Conservation (phyloP, 164 flowering plant genomes). For the Buxus sempervirens region DNA sequence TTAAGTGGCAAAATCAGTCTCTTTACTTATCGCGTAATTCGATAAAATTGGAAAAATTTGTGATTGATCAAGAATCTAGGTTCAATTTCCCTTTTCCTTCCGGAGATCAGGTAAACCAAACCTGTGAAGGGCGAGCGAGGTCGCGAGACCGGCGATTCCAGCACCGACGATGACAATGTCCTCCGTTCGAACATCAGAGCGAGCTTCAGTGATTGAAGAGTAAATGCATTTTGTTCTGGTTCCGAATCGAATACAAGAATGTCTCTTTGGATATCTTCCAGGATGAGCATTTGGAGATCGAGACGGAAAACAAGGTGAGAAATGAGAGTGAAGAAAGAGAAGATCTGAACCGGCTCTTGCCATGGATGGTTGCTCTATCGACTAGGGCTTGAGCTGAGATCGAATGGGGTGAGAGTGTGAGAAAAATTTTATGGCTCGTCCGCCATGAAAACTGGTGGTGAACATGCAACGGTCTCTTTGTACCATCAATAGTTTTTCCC, state of each 20-base stretch:
- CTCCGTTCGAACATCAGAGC: constrained; percentile 33
- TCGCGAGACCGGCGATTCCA: constrained; percentile 88
- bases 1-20: background rate
- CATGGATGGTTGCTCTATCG: background rate
- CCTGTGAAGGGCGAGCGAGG: constrained; percentile 81
- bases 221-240: constrained; percentile 14
- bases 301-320: constrained; percentile 11
- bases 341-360: constrained; percentile 2
- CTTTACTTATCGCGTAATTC: background rate
- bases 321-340: constrained; percentile 4
- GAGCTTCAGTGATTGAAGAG: constrained; percentile 17
- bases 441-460: constrained; percentile 18
- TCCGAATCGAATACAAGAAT: constrained; percentile 5
- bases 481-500: background rate
- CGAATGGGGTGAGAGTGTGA: background rate
- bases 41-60: background rate
- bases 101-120: constrained; percentile 7
- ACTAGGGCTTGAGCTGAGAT: background rate
- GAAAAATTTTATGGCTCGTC: background rate
- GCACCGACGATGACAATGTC: constrained; percentile 75
- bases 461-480: constrained; percentile 11
- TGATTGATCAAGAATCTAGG: no score
- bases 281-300: background rate
- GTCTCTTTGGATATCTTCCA: constrained; percentile 1
- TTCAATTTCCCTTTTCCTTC: background rate